phyloP scores from a whole-genome alignment of 2,329 filamentous ascomycete genomes.

The Tricladium varicosporioides region DNA sequence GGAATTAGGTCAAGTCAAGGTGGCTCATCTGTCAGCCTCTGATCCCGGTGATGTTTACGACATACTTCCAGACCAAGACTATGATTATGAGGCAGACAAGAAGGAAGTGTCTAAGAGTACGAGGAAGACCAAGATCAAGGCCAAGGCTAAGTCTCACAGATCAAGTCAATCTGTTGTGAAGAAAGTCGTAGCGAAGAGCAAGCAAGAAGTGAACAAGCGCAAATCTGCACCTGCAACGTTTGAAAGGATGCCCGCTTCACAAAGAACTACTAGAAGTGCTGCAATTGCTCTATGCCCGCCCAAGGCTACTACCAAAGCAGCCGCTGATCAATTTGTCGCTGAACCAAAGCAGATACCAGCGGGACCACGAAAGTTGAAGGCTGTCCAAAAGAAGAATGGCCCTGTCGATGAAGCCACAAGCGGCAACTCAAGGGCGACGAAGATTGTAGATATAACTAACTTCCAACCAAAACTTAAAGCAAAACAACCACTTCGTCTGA shows the following conservation, averaged over 20 bases:
- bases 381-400: no score
- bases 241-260: neutral
- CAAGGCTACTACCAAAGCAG: neutral
- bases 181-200: neutral
- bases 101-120: neutral
- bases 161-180: neutral
- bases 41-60: neutral
- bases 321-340: no score
- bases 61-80: neutral
- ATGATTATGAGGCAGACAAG: neutral
- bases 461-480: no score
- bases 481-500: no score
- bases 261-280: conserved; percentile 2
- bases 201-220: neutral
- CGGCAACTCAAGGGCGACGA: no score
- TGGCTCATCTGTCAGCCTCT: neutral
- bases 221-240: neutral
- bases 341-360: no score
- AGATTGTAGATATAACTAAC: no score
- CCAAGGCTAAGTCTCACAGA: neutral
- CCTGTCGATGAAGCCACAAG: no score
- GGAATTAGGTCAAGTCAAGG: neutral
- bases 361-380: no score
- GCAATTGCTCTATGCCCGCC: neutral
- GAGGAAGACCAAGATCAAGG: neutral